phyloP scores from a whole-genome alignment of 2,329 filamentous ascomycete genomes.

The Colletotrichum navitas region DNA sequence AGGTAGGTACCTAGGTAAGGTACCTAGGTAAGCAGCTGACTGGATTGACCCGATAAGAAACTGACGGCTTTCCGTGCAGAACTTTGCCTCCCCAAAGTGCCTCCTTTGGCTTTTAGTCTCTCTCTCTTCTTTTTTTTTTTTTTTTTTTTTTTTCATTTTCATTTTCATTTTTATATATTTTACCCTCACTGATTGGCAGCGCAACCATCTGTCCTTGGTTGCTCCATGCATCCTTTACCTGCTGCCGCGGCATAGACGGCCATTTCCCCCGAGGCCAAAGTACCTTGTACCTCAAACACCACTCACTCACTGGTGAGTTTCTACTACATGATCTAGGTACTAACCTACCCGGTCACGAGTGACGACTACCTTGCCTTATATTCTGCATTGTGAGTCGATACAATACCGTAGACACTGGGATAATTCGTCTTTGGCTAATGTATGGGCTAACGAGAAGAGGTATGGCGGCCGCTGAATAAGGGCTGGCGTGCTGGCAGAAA shows the following conservation, averaged over 20 bases:
- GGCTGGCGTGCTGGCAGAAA: too few relatives aligned
- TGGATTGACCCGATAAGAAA: neutral
- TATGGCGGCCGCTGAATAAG: too few relatives aligned
- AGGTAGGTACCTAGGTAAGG: neutral
- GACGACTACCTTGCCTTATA: neutral
- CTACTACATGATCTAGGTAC: too few relatives aligned
- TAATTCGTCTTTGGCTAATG: too few relatives aligned
- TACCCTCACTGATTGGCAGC: neutral
- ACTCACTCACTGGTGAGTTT: neutral
- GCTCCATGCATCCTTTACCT: neutral
- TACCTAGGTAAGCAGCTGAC: too few relatives aligned
- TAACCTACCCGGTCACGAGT: neutral
- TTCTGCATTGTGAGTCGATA: neutral
- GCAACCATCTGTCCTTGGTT: neutral
- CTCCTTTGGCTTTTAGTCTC: neutral
- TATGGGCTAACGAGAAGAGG: too few relatives aligned
- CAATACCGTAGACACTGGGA: too few relatives aligned
- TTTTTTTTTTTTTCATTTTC: too few relatives aligned
- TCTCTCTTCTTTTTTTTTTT: neutral
- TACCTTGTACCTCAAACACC: neutral
- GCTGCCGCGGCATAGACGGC: too few relatives aligned
- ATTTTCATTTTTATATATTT: neutral
- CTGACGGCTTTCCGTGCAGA: neutral
- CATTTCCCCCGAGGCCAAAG: neutral
- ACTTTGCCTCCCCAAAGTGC: neutral